phyloP scores from a whole-genome alignment of 495 filamentous ascomycete genomes.

The Neurospora sp. region DNA sequence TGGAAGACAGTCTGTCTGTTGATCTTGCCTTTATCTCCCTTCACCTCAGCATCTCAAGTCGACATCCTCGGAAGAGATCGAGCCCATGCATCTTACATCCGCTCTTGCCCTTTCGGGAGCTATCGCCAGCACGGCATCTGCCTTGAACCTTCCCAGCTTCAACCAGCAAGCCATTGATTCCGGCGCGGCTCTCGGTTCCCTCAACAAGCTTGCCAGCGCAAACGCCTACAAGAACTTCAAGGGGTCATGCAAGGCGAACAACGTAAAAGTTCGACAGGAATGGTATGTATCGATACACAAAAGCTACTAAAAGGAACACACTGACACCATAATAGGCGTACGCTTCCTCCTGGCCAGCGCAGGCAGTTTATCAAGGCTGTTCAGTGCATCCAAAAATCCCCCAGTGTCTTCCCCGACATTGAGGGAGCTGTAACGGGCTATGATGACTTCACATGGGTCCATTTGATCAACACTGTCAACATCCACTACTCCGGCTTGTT shows the following conservation, averaged over 20 bases:
- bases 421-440: background rate
- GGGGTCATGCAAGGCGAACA: constrained; percentile 11
- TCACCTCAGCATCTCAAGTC: background rate
- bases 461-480: background rate
- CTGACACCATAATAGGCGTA: constrained; percentile 26
- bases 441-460: background rate
- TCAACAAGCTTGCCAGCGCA: constrained; percentile 14
- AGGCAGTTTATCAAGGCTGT: constrained; percentile 54
- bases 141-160: constrained; percentile 10
- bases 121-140: background rate
- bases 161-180: constrained; percentile 14
- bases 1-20: background rate
- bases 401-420: constrained; percentile 27
- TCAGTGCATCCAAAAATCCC: constrained; percentile 46
- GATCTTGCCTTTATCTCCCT: background rate
- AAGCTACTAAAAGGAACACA: background rate
- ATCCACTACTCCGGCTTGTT: background rate
- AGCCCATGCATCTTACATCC: background rate
- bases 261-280: constrained; percentile 19
- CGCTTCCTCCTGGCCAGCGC: constrained; percentile 36
- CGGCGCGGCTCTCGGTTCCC: constrained; percentile 12
- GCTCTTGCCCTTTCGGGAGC: constrained; percentile 1
- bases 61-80: background rate
- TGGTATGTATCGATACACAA: constrained; percentile 4
- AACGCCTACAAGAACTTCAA: constrained; percentile 6